Evolutionary conservation across 441 rosid species (phyloP).

Genomic region (Syzygium syzygioides): DNA sequence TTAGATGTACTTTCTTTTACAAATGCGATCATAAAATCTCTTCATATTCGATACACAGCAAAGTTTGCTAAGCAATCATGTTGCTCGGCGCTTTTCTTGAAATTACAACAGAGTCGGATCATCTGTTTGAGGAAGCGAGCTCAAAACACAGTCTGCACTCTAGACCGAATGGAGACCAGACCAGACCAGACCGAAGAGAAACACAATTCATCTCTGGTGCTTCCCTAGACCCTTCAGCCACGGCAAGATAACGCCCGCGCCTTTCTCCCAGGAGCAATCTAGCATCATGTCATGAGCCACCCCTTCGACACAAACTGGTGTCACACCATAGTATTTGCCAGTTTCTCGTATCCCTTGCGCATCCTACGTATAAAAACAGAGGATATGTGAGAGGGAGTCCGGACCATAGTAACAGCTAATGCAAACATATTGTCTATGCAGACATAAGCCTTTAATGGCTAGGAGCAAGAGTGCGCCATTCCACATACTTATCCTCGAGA

Average conservation of each 20-base stretch:
- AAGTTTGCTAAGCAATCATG: not conserved
- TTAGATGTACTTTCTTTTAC: not conserved
- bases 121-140: not conserved
- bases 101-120: not conserved
- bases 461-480: not conserved
- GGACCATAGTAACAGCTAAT: not conserved
- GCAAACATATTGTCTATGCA: not conserved
- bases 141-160: not conserved
- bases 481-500: not conserved
- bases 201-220: not conserved
- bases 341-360: conserved; percentile 57
- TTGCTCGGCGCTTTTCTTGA: not conserved
- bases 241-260: conserved; percentile 39
- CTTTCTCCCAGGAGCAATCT: conserved; percentile 76
- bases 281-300: conserved; percentile 91
- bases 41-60: not conserved
- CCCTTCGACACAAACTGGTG: conserved; percentile 53
- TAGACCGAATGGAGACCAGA: not conserved
- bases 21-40: not conserved
- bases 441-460: not conserved
- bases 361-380: conserved; percentile 31
- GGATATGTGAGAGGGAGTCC: not conserved
- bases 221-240: conserved; percentile 40
- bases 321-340: conserved; percentile 48
- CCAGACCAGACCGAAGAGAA: not conserved